Evolutionary conservation across 2,329 filamentous ascomycete species (phyloP).

Genomic region (Geoglossum cookeanum): DNA sequence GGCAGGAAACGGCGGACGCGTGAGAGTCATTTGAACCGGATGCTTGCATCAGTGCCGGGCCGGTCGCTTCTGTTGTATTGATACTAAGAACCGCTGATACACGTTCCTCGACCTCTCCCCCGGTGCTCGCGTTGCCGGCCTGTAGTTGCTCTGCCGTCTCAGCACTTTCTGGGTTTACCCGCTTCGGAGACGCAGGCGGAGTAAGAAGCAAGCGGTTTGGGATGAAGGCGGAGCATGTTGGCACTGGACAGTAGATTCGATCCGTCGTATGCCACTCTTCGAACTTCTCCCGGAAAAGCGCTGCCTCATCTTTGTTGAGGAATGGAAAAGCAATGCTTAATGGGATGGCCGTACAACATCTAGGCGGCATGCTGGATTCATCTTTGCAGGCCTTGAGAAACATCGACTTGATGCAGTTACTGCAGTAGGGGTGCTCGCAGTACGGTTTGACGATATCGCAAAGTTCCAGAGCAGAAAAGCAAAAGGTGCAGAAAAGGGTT

Average conservation of each 20-base stretch:
- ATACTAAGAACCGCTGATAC: not conserved
- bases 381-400: slow-evolving; percentile 24
- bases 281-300: slow-evolving; percentile 23
- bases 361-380: slow-evolving; percentile 24
- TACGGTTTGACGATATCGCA: not conserved
- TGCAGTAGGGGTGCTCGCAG: slow-evolving; percentile 9
- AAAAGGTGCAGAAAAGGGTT: not conserved
- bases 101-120: not conserved
- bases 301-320: slow-evolving; percentile 19
- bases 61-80: not conserved
- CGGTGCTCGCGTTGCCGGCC: not conserved
- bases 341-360: slow-evolving; percentile 26
- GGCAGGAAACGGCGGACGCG: slow-evolving; percentile 20
- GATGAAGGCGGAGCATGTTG: slow-evolving; percentile 30
- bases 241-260: slow-evolving; percentile 29
- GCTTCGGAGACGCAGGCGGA: slow-evolving; percentile 12
- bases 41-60: not conserved
- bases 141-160: not conserved
- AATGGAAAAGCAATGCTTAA: slow-evolving; percentile 20
- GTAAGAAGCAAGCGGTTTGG: slow-evolving; percentile 16
- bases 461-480: not conserved
- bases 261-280: slow-evolving; percentile 28
- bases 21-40: not conserved
- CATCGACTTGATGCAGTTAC: slow-evolving; percentile 21
- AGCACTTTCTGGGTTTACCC: slow-evolving; percentile 3